These are phyloP conservation scores for Thelonectria rubi DNA, from an alignment of 2,329 filamentous ascomycete genomes.

Conservation along the genomic window DNA sequence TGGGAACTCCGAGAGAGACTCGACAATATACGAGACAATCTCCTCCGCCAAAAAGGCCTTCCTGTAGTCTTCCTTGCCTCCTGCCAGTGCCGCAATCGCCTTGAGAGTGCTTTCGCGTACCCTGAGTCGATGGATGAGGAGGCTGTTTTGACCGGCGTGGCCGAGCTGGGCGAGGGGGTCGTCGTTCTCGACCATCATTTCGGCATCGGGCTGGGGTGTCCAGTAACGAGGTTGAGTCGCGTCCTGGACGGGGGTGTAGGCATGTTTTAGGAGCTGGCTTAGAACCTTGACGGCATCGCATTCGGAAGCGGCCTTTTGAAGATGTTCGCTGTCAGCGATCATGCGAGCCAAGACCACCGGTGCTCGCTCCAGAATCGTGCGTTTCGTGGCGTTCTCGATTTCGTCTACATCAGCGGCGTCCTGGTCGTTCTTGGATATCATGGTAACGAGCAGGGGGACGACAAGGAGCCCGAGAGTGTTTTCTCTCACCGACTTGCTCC, in stretches of 20 bases:
- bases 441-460: slow-evolving; percentile 73
- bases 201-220: slow-evolving; percentile 50
- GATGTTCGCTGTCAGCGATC: slow-evolving; percentile 77
- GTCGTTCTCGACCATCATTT: slow-evolving; percentile 46
- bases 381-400: slow-evolving; percentile 48
- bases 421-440: slow-evolving; percentile 61
- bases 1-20: slow-evolving; percentile 73
- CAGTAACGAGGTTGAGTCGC: slow-evolving; percentile 47
- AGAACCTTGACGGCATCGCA: slow-evolving; percentile 58
- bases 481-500: slow-evolving; percentile 68
- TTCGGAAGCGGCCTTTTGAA: slow-evolving; percentile 86
- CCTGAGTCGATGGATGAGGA: slow-evolving; percentile 74
- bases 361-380: slow-evolving; percentile 70
- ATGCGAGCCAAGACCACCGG: slow-evolving; percentile 81
- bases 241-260: slow-evolving; percentile 57
- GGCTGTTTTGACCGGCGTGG: slow-evolving; percentile 66
- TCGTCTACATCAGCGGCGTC: slow-evolving; percentile 53
- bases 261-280: slow-evolving; percentile 59
- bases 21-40: slow-evolving; percentile 82
- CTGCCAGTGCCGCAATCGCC: slow-evolving; percentile 82
- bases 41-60: slow-evolving; percentile 85
- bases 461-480: slow-evolving; percentile 72
- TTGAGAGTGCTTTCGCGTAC: slow-evolving; percentile 80
- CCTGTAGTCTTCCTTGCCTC: slow-evolving; percentile 83
- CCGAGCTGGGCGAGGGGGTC: slow-evolving; percentile 63